These are phyloP conservation scores for Thuidium tamariscinum DNA, from an alignment of 225 moss, liverwort and hornwort species.

Conservation along the genomic window DNA sequence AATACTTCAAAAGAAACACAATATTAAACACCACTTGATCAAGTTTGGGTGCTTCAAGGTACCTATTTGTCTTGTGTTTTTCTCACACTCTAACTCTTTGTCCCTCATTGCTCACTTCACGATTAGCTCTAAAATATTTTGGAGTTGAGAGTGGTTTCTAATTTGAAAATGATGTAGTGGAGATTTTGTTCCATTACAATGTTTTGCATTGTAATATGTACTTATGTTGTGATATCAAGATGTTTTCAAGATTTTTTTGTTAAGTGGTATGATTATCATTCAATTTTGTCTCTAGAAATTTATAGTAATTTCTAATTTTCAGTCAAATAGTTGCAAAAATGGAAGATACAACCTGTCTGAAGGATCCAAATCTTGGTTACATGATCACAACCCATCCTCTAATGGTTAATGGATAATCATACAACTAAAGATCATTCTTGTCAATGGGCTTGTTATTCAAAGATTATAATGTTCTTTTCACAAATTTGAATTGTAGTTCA, in stretches of 20 bases:
- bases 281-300: neutral
- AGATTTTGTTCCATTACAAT: too few species aligned
- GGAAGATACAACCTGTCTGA: neutral
- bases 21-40: too few species aligned
- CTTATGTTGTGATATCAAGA: rapidly evolving
- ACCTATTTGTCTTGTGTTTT: too few species aligned
- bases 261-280: too few species aligned
- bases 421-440: rapidly evolving
- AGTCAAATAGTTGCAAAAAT: neutral
- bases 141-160: neutral
- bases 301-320: rapidly evolving
- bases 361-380: neutral
- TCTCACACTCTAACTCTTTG: too few species aligned
- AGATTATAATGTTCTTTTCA: neutral
- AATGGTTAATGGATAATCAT: neutral
- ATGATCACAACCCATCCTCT: neutral
- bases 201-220: neutral
- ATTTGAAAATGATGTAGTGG: too few species aligned
- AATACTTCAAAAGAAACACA: too few species aligned
- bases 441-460: rapidly evolving
- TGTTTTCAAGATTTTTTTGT: neutral
- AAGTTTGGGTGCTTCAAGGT: too few species aligned
- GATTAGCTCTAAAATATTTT: too few species aligned
- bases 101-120: too few species aligned
- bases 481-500: neutral